phyloP scores from a whole-genome alignment of 805 yeast species.

The Kodamaea kakaduensis region DNA sequence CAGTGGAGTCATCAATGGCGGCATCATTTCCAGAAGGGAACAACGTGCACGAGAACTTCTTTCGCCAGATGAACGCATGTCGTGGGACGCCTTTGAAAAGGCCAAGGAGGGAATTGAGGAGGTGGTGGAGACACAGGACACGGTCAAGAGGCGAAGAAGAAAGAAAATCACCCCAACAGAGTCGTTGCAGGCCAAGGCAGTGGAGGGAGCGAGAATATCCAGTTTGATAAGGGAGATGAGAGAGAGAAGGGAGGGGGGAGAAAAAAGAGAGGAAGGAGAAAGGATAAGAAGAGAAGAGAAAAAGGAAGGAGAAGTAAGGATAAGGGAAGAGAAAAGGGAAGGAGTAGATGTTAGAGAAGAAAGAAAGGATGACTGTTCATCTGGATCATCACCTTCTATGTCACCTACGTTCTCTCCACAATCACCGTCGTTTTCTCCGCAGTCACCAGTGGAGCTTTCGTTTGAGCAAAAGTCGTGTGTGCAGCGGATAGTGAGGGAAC shows the following conservation, averaged over 20 bases:
- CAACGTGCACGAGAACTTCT: slow-evolving; percentile 24
- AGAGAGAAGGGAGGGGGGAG: neutral
- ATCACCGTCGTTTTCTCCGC: slow-evolving; percentile 2
- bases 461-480: slow-evolving; percentile 50
- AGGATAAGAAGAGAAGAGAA: slow-evolving; percentile 4
- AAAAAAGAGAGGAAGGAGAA: slow-evolving; percentile 1
- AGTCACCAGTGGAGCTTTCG: slow-evolving; percentile 15
- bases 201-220: slow-evolving; percentile 10
- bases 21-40: slow-evolving; percentile 34
- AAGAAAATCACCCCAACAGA: slow-evolving; percentile 12
- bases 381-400: neutral
- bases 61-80: slow-evolving; percentile 30
- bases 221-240: slow-evolving; percentile 12
- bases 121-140: neutral
- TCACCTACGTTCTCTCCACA: slow-evolving; percentile 3
- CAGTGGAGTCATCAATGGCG: slow-evolving; percentile 28
- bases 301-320: neutral
- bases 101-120: slow-evolving; percentile 18
- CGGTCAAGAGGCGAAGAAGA: slow-evolving; percentile 15
- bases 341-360: slow-evolving; percentile 5
- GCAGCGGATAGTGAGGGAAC: slow-evolving; percentile 53
- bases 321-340: too few species aligned
- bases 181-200: neutral
- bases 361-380: neutral
- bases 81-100: slow-evolving; percentile 37